Percentiles rank a stretch among this genome's conserved stretches.
Conservation (phyloP, 169 alveolate genomes). For the Plasmodium cynomolgi region DNA sequence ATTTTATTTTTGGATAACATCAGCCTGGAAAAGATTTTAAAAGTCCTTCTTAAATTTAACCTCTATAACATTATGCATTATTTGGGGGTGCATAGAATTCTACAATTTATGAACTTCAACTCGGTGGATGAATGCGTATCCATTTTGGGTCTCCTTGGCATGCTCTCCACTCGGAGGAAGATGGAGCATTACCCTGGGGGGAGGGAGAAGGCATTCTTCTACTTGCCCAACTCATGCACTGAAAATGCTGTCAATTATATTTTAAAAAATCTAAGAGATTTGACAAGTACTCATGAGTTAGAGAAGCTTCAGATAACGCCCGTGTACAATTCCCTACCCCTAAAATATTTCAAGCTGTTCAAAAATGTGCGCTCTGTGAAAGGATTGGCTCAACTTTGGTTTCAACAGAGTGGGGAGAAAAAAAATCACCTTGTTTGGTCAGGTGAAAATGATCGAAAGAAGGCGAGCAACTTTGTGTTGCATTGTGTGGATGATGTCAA, state of each 20-base stretch:
- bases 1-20: slow-evolving; percentile 22
- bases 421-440: not conserved
- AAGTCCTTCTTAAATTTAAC: slow-evolving; percentile 51
- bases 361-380: slow-evolving; percentile 4
- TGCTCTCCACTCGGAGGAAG: not conserved
- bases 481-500: slow-evolving; percentile 36
- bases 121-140: slow-evolving; percentile 47
- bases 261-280: slow-evolving; percentile 30
- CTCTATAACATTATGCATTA: slow-evolving; percentile 26
- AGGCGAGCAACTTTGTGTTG: not conserved
- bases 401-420: not conserved
- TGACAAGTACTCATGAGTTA: not conserved
- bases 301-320: slow-evolving; percentile 22
- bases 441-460: not conserved
- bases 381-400: not conserved
- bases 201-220: not conserved
- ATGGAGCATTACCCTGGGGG: not conserved
- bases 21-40: slow-evolving; percentile 30
- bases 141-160: slow-evolving; percentile 24
- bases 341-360: slow-evolving; percentile 25
- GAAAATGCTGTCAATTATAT: slow-evolving; percentile 34
- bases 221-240: not conserved
- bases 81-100: slow-evolving; percentile 16
- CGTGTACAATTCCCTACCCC: slow-evolving; percentile 23
- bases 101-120: slow-evolving; percentile 32